Base-by-base conservation (phyloP, 805 yeast genomes). In the Starmera pachycereana region DNA sequence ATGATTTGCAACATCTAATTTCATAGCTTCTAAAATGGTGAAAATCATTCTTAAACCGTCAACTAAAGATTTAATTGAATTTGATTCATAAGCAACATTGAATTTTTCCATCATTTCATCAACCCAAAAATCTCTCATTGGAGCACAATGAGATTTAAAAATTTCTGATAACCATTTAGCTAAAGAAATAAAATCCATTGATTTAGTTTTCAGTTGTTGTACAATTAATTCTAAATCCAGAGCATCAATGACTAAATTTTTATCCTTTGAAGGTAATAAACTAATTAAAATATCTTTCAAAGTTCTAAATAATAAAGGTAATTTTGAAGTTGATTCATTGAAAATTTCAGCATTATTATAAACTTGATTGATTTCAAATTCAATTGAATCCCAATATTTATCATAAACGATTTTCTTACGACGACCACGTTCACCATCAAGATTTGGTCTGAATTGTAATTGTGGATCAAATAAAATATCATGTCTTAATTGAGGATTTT, bases 401-500 rank as follows among this genome's bases (percentile, higher is more conserved):
- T 86, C 95, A 37, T 87, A 81, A 35, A 81, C 68, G 42, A 71
- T 60, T 61, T 76, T 80, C 69, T 88, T 86, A 40, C 88, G 71
- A 44, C 78, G 71, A 25, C 95, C 95, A 38, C 96, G 68, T 61
- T 89, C 97, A 38, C 95, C 95, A 57, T 85, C 96, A 48, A 88
- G 65, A 54, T 86, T 85, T 27, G 95, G 95, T 57, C 97, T 74
- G 60, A 89, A 86, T 64, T 88, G 96, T 43, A 89, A 67, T 54
- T 84, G 85, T 13, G 96, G 94, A 63, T 89, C 96, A 56, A 89
- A 89, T 12, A 87, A 69, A 40, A 90, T 85, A 58, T 90, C 97
- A 60, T 89, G 97, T 47, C 97, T 74, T 41, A 89, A 66, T 58
- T 87, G 96, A 4, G 96, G 96, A 61, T 89, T 89, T 55, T 84